phyloP scores from a whole-genome alignment of 257 asterid genomes.

The Ilex asprella region DNA sequence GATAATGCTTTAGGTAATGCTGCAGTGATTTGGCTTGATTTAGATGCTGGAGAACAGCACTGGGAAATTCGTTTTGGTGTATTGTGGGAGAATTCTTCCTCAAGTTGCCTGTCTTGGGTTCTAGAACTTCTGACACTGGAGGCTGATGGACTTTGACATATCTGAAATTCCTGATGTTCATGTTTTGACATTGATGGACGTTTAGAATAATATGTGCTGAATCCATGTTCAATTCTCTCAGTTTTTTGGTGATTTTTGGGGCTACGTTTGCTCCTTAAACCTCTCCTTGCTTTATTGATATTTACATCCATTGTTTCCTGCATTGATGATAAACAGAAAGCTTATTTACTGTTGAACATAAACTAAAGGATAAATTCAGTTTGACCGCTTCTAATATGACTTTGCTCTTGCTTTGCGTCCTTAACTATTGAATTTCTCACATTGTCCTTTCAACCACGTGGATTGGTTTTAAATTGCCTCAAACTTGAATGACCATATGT shows the following conservation, averaged over 20 bases:
- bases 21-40: slow-evolving; percentile 17
- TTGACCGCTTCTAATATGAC: too few relatives aligned
- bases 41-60: slow-evolving; percentile 21
- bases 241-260: slow-evolving; percentile 16
- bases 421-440: too few relatives aligned
- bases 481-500: too few relatives aligned
- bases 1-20: slow-evolving; percentile 14
- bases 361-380: too few relatives aligned
- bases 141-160: slow-evolving; percentile 42
- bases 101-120: slow-evolving; percentile 30
- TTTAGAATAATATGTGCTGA: slow-evolving; percentile 19
- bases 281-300: slow-evolving; percentile 19
- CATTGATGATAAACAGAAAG: slow-evolving; percentile 2
- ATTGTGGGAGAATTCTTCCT: slow-evolving; percentile 32
- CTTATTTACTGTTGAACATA: too few relatives aligned
- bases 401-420: too few relatives aligned
- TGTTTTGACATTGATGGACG: slow-evolving; percentile 31
- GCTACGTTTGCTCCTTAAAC: slow-evolving; percentile 34
- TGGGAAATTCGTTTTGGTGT: slow-evolving; percentile 22
- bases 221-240: slow-evolving; percentile 31
- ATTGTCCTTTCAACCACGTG: too few relatives aligned
- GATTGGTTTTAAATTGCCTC: too few relatives aligned
- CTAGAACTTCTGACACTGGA: slow-evolving; percentile 43
- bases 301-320: slow-evolving; percentile 29
- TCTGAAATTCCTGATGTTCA: slow-evolving; percentile 24